Base-by-base conservation (phyloP, 176 grass and related monocot species). In the Lolium perenne region DNA sequence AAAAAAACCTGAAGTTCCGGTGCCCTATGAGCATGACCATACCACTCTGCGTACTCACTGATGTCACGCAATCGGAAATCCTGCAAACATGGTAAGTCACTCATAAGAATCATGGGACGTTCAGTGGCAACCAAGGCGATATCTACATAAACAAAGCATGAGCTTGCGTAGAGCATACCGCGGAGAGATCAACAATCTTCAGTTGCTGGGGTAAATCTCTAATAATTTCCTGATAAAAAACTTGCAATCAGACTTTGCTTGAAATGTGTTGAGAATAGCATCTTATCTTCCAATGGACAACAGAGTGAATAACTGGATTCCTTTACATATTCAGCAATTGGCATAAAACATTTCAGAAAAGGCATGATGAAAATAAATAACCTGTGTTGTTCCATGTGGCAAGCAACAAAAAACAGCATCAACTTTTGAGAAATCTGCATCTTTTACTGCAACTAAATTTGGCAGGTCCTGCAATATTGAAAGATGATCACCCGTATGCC, bases 321-420 rank as follows among this genome's bases (percentile, higher is more conserved):
- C 29, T 47, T 82, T 16, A 84, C 11, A 84, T 46, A 16, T 78
- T 67, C 6, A 75, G 50, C 26, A 47, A 76, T 74, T 54, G 46
- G 38, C 40, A 81, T 20, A 6, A 77, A 48, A 5, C 77, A 45
- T 4, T 64, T 74, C 61, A 83, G 23, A 23, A 32, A 82, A 86
- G 25, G 18, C 82, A 86, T 53, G 72, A n/a, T 62, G 78, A 77
- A 11, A 12, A 87, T 69, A 83, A 85, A 48, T 73, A 50, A 98
- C 95, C 91, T 98, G 95, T 59, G 95, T 98, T 81, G 93, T 98
- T 23, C 93, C 96, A 87, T 98, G 96, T 82, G 96, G 96, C 86
- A 98, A 94, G 89, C 96, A 98, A 94, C 96, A 98, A 92, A 98
- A 98, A 69, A 95, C 93, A 76, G 94, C 96, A 95, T 95, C 96